These are phyloP conservation scores for Globisporangium iwayamae DNA, from an alignment of 352 stramenopile species.

Conservation along the genomic window DNA sequence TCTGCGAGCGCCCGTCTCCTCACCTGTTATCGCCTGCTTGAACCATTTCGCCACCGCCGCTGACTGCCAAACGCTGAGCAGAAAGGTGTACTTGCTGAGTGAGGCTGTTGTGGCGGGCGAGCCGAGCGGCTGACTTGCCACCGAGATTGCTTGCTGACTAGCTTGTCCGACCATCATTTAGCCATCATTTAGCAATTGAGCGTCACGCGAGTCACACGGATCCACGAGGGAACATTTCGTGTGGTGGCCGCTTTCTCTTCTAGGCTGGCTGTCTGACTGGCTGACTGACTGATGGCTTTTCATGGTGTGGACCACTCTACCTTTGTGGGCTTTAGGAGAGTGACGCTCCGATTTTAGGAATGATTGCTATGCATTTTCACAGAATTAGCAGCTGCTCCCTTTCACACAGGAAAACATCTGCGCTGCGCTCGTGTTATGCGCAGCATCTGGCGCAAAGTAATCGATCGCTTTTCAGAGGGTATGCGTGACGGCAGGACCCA, in stretches of 20 bases:
- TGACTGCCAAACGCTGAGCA: background rate
- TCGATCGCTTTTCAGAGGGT: background rate
- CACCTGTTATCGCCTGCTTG: too few species aligned
- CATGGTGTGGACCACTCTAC: background rate
- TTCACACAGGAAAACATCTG: background rate
- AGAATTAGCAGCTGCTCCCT: background rate
- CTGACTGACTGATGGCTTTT: background rate
- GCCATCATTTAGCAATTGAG: background rate
- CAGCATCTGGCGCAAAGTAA: background rate
- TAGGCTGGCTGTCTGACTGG: background rate
- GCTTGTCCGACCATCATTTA: background rate
- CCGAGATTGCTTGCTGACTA: too few species aligned
- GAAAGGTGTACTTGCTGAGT: background rate
- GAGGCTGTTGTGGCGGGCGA: too few species aligned
- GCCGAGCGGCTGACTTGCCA: too few species aligned
- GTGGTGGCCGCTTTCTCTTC: background rate
- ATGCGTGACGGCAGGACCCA: background rate
- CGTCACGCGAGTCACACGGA: background rate
- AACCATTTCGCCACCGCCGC: too few species aligned
- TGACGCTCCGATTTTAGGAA: slow-evolving; percentile 2
- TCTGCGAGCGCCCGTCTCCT: too few species aligned
- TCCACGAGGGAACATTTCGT: slow-evolving; percentile 5
- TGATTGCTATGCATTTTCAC: slow-evolving; percentile 3
- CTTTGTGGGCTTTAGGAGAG: background rate
- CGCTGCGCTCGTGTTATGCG: background rate